Base-by-base conservation (phyloP, 1,139 yeast genomes). In the Spathaspora sp. region DNA sequence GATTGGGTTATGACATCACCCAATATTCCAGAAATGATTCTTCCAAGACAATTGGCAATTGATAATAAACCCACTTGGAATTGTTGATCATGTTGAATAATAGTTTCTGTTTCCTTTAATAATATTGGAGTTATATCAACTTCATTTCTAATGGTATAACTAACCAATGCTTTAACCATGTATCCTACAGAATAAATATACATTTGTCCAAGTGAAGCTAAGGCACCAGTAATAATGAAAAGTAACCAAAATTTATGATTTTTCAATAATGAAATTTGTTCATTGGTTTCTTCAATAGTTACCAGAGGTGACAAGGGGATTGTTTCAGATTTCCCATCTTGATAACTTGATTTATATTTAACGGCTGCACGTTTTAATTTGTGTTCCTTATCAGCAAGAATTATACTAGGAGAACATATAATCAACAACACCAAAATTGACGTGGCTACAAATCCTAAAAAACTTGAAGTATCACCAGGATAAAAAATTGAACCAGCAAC, bases 151-250 rank as follows among this genome's bases (percentile, higher is more conserved):
- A 59, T 11, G 1, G 47, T 53, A 7, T 61, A 57, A 16, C 68
- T 69, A 16, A 74, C 61, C 27, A 81, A 65, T 0, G 86, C 82
- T 52, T 74, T 76, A 9, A 78, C 81, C 64, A 81, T 79, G 55
- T 78, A 80, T 1, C 86, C 86, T 16, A 80, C 81, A 0, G 84
- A 79, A 55, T 80, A 81, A 20, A 81, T 81, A 58, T 79, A 81
- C 81, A 81, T 76, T 57, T 81, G 86, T 8, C 86, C 85, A 53
- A 81, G 52, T 0, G 83, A 77, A 0, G 84, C 84, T 43, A 79
- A 60, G 2, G 76, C 49, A 0, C 84, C 84, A 2, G 82, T 65
- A 7, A 74, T 60, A 1, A 68, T 38, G 40, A 78, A 72, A 4
- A 80, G 52, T 2, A 75, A 56, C 85, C 86, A 81, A 56, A 81